Evolutionary conservation across 169 alveolate species (phyloP), one percentile per base, ranked within the genome.

Genomic region (Theileria sp.): DNA sequence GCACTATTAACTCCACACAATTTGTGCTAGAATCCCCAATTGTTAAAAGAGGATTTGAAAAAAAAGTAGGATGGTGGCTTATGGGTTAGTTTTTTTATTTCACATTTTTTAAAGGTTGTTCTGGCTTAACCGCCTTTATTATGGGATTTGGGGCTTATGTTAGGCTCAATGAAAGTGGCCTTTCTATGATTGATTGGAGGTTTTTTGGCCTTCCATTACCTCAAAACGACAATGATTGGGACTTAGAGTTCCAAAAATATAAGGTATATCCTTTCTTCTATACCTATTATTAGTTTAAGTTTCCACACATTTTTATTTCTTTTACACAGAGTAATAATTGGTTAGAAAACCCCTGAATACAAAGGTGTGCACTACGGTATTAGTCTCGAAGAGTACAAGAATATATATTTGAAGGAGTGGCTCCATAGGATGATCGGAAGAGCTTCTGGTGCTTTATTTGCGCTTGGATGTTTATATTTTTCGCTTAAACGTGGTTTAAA

Each of bases 141-240:
- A 88, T 95, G 78, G 69, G 91, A 17, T 67, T 93, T 56, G 98
- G 98, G 28, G 98, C 97, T 13, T 95, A 95, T 82, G 95, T 97
- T 21, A 38, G 98, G 44, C 92, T 95, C 50, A 89, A 94, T 15
- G 93, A 92, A 73, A 92, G 96, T 69, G 98, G 98, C 36, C 92
- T 95, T 13, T 95, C 98, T 8, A 95, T 95, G 97, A 93, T 95
- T 0, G 92, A 92, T 70, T 95, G 98, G 98, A 81, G 91, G 15
- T 92, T 95, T 50, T 87, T 79, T 25, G 97, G 96, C 17, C 82
- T 70, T 28, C 74, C 82, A 32, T 92, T 90, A 49, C 98, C 98
- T 0, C 77, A 70, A 51, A 78, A 84, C 51, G 92, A 95, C 8
- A 95, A 92, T 72, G 95, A 85, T 60, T 95, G 98, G 98, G 67